Percentiles rank a stretch among this genome's conserved stretches.
phyloP scores from a whole-genome alignment of 2,329 filamentous ascomycete genomes.

The Colletotrichum acutatum region DNA sequence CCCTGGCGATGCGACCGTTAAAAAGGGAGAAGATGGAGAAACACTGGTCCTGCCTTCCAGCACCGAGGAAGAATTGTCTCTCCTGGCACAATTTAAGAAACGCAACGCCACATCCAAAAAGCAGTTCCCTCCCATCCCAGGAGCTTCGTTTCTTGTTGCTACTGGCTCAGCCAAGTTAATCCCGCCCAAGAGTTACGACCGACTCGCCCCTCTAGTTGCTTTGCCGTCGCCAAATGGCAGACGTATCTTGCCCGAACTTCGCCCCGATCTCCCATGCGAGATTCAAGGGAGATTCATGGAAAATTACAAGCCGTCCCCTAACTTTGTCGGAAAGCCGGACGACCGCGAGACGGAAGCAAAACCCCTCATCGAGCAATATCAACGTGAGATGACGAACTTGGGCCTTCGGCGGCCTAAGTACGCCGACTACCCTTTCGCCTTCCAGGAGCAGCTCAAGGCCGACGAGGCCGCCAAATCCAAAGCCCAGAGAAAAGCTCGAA shows the following conservation, averaged over 20 bases:
- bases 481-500: slow-evolving; percentile 57
- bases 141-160: slow-evolving; percentile 50
- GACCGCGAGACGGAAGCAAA: slow-evolving; percentile 54
- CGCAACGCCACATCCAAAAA: slow-evolving; percentile 50
- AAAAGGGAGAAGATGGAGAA: slow-evolving; percentile 50
- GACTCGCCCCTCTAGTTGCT: slow-evolving; percentile 55
- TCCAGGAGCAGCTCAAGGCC: slow-evolving; percentile 58
- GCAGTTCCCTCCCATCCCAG: slow-evolving; percentile 51
- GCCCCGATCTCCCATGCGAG: slow-evolving; percentile 54
- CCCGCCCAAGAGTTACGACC: slow-evolving; percentile 57
- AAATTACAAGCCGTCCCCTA: slow-evolving; percentile 52
- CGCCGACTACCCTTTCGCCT: slow-evolving; percentile 54
- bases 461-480: slow-evolving; percentile 59
- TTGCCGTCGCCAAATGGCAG: slow-evolving; percentile 52
- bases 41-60: slow-evolving; percentile 36
- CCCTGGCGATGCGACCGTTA: slow-evolving; percentile 41
- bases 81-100: slow-evolving; percentile 52
- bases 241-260: slow-evolving; percentile 51
- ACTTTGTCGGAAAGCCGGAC: slow-evolving; percentile 51
- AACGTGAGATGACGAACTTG: slow-evolving; percentile 52
- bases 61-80: slow-evolving; percentile 38
- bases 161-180: slow-evolving; percentile 54
- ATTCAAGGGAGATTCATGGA: slow-evolving; percentile 55
- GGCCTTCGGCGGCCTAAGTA: slow-evolving; percentile 58
- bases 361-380: slow-evolving; percentile 52